Conservation (phyloP, 2,329 filamentous ascomycete genomes). For the Mycosphaerella sp. region DNA sequence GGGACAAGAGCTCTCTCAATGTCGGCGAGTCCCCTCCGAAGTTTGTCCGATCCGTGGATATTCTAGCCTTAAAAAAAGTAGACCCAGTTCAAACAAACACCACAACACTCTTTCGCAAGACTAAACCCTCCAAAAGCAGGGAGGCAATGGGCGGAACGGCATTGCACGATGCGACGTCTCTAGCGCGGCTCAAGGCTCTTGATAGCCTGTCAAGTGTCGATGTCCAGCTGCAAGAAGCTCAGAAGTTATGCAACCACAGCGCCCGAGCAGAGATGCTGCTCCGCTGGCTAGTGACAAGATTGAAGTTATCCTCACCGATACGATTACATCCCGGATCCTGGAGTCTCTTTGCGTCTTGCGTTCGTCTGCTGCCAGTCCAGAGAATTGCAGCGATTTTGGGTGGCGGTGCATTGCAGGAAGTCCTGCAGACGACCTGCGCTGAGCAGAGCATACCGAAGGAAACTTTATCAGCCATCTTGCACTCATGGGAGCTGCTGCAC, state of each 20-base stretch:
- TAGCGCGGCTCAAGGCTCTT: conserved; percentile 38
- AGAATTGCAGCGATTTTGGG: conserved; percentile 65
- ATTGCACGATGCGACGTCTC: conserved; percentile 29
- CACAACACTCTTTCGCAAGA: background rate
- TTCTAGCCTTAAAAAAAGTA: conserved; percentile 11
- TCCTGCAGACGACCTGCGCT: conserved; percentile 55
- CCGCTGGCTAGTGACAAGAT: conserved; percentile 59
- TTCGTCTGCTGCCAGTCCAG: conserved; percentile 61
- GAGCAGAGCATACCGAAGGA: conserved; percentile 3
- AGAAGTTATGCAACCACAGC: conserved; percentile 29
- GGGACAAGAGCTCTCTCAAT: background rate
- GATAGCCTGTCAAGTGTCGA: conserved; percentile 25
- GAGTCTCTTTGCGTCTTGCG: conserved; percentile 56
- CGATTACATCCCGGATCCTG: conserved; percentile 44
- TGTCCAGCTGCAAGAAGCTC: conserved; percentile 28
- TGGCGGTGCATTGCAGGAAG: conserved; percentile 60
- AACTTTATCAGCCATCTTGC: conserved; percentile 12
- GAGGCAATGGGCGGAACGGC: conserved; percentile 13
- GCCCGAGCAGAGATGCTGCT: conserved; percentile 54
- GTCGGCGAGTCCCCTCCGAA: background rate
- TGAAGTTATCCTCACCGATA: conserved; percentile 43
- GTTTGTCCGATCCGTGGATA: background rate
- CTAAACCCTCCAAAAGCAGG: background rate
- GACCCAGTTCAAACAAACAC: background rate
- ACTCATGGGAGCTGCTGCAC: conserved; percentile 17